Percentiles rank a stretch among this genome's conserved stretches.
These are phyloP conservation scores for Metarhizium sp. DNA, from an alignment of 2,329 filamentous ascomycete genomes.

Conservation along the genomic window DNA sequence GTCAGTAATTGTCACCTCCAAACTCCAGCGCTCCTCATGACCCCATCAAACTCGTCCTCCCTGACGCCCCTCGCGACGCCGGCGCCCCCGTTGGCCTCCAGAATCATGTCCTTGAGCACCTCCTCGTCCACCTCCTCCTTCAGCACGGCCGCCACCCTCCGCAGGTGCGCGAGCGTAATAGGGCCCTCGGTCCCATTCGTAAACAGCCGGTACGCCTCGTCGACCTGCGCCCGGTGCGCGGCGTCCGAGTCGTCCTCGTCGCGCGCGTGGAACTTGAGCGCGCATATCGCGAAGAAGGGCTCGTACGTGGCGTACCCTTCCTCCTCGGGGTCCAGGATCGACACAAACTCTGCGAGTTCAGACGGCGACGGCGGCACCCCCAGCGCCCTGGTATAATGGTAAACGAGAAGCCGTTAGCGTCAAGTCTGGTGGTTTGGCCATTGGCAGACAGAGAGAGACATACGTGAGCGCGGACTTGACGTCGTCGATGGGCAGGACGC, in stretches of 20 bases:
- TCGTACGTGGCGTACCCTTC: constrained; percentile 71
- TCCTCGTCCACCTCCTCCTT: constrained; percentile 80
- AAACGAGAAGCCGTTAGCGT: no score
- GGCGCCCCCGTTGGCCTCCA: constrained; percentile 80
- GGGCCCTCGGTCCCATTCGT: constrained; percentile 43
- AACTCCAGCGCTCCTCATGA: constrained; percentile 77
- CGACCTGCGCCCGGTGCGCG: constrained; percentile 56
- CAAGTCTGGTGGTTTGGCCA: no score
- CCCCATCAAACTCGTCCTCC: constrained; percentile 72
- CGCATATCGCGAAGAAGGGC: constrained; percentile 79
- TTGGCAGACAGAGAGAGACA: constrained; percentile 14
- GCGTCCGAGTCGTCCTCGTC: constrained; percentile 42
- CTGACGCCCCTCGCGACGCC: constrained; percentile 63
- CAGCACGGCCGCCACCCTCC: constrained; percentile 67
- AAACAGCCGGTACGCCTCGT: constrained; percentile 77
- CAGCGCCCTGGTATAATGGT: constrained; percentile 54
- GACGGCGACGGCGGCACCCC: constrained; percentile 57
- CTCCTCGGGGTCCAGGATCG: constrained; percentile 72
- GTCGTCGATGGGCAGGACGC: constrained; percentile 58
- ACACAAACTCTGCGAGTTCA: constrained; percentile 69
- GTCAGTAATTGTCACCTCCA: constrained; percentile 49
- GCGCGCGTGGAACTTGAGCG: constrained; percentile 67
- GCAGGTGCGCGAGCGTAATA: constrained; percentile 75
- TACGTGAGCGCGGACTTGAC: constrained; percentile 67
- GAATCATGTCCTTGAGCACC: constrained; percentile 83